Conservation (phyloP, 306 rosid species). For the Amphicarpaea edgeworthii region DNA sequence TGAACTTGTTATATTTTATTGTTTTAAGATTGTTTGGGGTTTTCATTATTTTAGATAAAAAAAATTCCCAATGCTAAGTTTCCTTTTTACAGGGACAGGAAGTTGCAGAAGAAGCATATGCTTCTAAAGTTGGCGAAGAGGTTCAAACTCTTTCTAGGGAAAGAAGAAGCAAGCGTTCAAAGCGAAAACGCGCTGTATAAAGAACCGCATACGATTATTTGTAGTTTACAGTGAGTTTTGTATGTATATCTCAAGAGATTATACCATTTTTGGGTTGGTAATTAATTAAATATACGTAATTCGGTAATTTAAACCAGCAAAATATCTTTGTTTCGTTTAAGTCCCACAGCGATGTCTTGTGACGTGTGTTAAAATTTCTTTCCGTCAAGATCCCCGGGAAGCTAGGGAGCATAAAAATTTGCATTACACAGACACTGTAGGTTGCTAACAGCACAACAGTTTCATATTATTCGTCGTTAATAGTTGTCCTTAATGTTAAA, state of each 20-base stretch:
- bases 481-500: too few species aligned
- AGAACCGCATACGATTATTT: constrained; percentile 51
- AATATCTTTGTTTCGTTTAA: constrained; percentile 8
- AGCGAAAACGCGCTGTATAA: constrained; percentile 85
- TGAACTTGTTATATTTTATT: neutral
- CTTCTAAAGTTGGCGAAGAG: constrained; percentile 62
- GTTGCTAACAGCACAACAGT: too few species aligned
- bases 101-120: constrained; percentile 68
- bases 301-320: constrained; percentile 46
- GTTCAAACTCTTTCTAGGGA: constrained; percentile 67
- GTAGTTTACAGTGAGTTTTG: constrained; percentile 75
- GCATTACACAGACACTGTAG: too few species aligned
- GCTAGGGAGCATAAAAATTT: neutral
- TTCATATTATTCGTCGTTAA: too few species aligned
- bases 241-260: constrained; percentile 66
- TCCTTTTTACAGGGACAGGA: constrained; percentile 64
- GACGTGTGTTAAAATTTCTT: constrained; percentile 30
- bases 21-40: neutral
- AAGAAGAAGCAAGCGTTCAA: constrained; percentile 96
- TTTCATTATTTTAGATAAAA: constrained; percentile 28
- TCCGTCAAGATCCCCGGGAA: neutral
- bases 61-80: constrained; percentile 44
- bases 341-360: constrained; percentile 33
- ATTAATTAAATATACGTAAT: constrained; percentile 60
- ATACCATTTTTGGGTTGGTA: constrained; percentile 64